A percentile compares a stretch with the other conserved stretches of the same genome.
Conservation (phyloP, 257 asterid species). For the Catharanthus roseus region DNA sequence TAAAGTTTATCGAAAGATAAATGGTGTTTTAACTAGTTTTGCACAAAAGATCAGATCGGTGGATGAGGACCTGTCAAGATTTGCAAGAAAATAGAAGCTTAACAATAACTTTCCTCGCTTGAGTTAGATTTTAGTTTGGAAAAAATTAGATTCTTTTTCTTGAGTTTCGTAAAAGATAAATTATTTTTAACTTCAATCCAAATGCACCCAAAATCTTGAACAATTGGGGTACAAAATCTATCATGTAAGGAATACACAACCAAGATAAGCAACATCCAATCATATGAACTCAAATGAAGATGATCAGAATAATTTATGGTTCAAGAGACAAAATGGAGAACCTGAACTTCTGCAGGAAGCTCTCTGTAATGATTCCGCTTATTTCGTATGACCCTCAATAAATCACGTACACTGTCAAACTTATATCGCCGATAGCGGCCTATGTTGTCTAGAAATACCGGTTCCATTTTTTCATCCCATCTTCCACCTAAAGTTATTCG, state of each 20-base stretch:
- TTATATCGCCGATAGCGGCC: constrained; percentile 68
- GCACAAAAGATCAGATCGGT: neutral
- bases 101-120: too few relatives aligned
- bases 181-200: too few relatives aligned
- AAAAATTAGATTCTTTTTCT: too few relatives aligned
- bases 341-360: constrained; percentile 90
- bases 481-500: constrained; percentile 63
- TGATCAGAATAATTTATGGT: constrained; percentile 1
- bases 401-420: constrained; percentile 84
- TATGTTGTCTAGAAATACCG: constrained; percentile 54
- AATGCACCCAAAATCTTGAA: too few relatives aligned
- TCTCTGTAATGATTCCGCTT: constrained; percentile 88
- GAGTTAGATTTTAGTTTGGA: too few relatives aligned
- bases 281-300: neutral
- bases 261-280: neutral
- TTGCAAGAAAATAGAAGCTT: neutral
- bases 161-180: too few relatives aligned
- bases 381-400: constrained; percentile 87
- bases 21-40: neutral
- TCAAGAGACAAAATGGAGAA: constrained; percentile 15
- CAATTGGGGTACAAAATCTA: neutral
- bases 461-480: constrained; percentile 88
- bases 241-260: neutral
- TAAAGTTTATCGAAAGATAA: neutral
- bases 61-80: neutral